Conservation (phyloP, 2,329 filamentous ascomycete genomes). For the Phoma herbarum region DNA sequence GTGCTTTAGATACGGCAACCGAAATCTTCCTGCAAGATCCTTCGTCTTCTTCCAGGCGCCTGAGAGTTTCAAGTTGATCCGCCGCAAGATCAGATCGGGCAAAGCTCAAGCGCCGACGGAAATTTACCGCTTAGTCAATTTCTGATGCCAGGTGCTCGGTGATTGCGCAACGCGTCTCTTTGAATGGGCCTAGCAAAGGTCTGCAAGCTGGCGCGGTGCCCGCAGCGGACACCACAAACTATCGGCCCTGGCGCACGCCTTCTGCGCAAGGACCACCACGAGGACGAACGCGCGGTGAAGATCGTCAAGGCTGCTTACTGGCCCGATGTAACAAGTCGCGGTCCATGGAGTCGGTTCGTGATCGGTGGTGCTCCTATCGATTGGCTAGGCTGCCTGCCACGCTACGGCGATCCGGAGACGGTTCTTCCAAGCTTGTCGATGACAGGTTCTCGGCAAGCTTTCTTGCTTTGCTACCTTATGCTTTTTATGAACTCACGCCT, state of each 20-base stretch:
- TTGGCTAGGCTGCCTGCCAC: constrained; percentile 47
- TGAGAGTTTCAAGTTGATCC: constrained; percentile 47
- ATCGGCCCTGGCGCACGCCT: constrained; percentile 29
- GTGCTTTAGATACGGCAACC: constrained; percentile 31
- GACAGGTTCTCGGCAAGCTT: constrained; percentile 45
- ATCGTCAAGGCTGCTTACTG: constrained; percentile 28
- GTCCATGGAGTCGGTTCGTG: constrained; percentile 34
- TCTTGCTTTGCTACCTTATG: constrained; percentile 37
- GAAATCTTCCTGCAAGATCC: constrained; percentile 44
- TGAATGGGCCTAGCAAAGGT: constrained; percentile 19
- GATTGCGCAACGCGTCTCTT: constrained; percentile 50
- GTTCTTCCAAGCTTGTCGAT: constrained; percentile 40
- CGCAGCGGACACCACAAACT: constrained; percentile 27
- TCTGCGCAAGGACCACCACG: constrained; percentile 24
- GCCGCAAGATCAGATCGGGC: constrained; percentile 38
- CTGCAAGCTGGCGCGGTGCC: constrained; percentile 29
- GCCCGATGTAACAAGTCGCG: constrained; percentile 36
- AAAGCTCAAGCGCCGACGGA: constrained; percentile 40
- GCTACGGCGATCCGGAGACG: constrained; percentile 47
- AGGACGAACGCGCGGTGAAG: constrained; percentile 31
- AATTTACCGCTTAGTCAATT: constrained; percentile 22
- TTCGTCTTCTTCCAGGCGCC: constrained; percentile 43
- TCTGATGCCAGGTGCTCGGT: constrained; percentile 49
- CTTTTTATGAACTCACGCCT: constrained; percentile 10
- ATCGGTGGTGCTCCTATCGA: constrained; percentile 46